Evolutionary conservation across 345 rosid species (phyloP).

Genomic region (Euphorbia lathyris): DNA sequence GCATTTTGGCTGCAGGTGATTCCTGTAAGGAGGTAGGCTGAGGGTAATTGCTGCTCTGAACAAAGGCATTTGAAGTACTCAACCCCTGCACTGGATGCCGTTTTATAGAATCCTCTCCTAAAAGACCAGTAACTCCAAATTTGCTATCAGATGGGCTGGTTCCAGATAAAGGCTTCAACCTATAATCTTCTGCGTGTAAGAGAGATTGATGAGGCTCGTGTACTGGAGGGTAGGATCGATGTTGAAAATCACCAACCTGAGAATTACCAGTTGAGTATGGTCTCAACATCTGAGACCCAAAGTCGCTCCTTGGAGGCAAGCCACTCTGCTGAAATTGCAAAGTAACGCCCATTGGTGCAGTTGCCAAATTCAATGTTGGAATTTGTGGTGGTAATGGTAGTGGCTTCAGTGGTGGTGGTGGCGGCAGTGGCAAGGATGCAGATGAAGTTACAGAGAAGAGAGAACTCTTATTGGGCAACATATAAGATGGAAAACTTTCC

Average conservation of each 20-base stretch:
- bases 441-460: conserved; percentile 28
- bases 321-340: conserved; percentile 30
- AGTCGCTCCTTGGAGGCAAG: conserved; percentile 31
- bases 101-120: conserved; percentile 15
- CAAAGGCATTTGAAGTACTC: conserved; percentile 17
- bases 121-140: conserved; percentile 17
- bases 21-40: conserved; percentile 24
- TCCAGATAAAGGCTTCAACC: conserved; percentile 19
- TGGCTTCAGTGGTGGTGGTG: conserved; percentile 11
- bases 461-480: conserved; percentile 36
- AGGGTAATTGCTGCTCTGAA: conserved; percentile 22
- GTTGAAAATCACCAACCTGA: conserved; percentile 35
- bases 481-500: conserved; percentile 33
- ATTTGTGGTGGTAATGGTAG: conserved; percentile 12
- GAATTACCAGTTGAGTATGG: conserved; percentile 33
- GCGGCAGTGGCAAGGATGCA: conserved; percentile 26
- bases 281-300: conserved; percentile 28
- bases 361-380: conserved; percentile 11
- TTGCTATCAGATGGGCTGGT: conserved; percentile 23
- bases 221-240: conserved; percentile 24
- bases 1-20: conserved; percentile 25
- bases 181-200: conserved; percentile 23
- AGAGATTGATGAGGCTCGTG: conserved; percentile 22
- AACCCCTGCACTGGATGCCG: conserved; percentile 18
- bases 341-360: conserved; percentile 21